Evolutionary conservation across 2,329 filamentous ascomycete species (phyloP), one percentile per base, ranked within the genome.

Genomic region (Exophiala viscosa): DNA sequence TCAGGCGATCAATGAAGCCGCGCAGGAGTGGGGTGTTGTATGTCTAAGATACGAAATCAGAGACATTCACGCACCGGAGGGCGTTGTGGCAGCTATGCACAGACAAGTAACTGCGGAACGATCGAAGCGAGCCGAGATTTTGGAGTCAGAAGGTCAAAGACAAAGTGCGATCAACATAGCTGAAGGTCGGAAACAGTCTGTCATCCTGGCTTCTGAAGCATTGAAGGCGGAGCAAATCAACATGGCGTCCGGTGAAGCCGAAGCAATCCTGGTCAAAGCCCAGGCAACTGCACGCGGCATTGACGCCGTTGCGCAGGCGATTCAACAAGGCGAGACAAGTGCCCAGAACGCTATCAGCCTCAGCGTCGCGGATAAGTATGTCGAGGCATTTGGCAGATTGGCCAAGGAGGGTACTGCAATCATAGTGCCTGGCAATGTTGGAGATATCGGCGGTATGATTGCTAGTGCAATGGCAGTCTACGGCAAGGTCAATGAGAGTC

Each of bases 81-180:
- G 87, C 45, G 93, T 99, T 10, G 92, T 97, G 55, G 89, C 91
- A 65, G 93, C 93, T 65, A 99, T 99, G 93, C 93, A 99, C 76
- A 83, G 93, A 60, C 92, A 97, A 70, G 93, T 99, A 45, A 97
- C 93, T 0, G 93, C 93, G 14, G 93, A 99, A 76, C 87, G 93
- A 38, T 95, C 88, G 66, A 99, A 99, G 81, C 87, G 93, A 60
- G 93, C 93, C 51, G 93, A 99, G 75, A 99, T 99, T 65, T 79
- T 99, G 43, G 93, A 99, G 54, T 96, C 90, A 0, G 93, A 99
- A 69, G 93, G 93, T 73, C 93, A 99, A 74, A 81, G 93, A 58
- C 93, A 99, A 75, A 92, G 86, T 65, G 93, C 93, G 35, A 99
- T 99, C 81, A 99, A 99, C 72, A 96, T 99, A 62, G 93, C 93